These are phyloP conservation scores for Neckera pumila DNA, from an alignment of 225 moss, liverwort and hornwort species.

Conservation along the genomic window DNA sequence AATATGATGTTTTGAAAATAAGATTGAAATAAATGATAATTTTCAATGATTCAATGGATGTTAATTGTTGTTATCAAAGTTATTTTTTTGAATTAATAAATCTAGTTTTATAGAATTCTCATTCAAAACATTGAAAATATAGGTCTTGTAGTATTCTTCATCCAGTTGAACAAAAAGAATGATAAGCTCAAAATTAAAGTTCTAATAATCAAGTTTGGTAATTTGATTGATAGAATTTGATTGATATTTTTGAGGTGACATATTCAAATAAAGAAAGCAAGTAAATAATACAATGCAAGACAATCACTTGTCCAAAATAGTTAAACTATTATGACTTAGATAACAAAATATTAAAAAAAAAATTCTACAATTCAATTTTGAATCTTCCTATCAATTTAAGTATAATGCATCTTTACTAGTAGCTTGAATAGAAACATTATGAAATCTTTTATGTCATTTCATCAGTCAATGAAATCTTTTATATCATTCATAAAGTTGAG, in stretches of 20 bases:
- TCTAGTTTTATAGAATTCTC: not conserved
- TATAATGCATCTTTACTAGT: not conserved
- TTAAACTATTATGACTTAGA: not conserved
- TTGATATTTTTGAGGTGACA: not conserved
- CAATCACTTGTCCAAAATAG: rapidly evolving
- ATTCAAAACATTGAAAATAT: not conserved
- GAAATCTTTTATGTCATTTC: not conserved
- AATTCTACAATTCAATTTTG: too few species aligned
- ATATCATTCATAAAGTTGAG: too few species aligned
- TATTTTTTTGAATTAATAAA: not conserved
- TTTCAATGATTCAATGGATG: not conserved
- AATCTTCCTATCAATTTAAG: not conserved
- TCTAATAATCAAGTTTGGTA: too few species aligned
- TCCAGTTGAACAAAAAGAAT: rapidly evolving
- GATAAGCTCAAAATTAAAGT: not conserved
- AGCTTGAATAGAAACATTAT: not conserved
- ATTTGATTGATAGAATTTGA: not conserved
- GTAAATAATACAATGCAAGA: not conserved
- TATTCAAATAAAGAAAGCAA: not conserved
- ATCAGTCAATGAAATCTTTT: not conserved
- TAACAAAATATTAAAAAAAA: not conserved
- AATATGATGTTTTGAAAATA: not conserved
- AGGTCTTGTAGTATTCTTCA: not conserved
- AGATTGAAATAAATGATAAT: not conserved
- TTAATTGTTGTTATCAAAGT: not conserved